Base-by-base conservation (phyloP, 1,284 basidiomycete genomes). In the Cutaneotrichosporon arboriforme region DNA sequence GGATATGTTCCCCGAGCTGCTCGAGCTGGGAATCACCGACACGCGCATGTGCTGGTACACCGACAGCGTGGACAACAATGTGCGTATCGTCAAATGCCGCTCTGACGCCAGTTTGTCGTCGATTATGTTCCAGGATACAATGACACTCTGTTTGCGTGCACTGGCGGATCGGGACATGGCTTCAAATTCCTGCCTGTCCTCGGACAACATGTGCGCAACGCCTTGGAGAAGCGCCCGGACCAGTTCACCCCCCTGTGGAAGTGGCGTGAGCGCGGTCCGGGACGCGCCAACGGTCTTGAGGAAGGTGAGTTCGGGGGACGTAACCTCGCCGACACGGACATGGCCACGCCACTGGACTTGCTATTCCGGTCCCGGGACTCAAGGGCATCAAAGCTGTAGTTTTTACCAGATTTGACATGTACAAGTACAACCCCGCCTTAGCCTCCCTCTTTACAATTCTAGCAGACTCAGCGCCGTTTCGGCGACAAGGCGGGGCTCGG, bases 381-480 rank as follows among this genome's bases (percentile, higher is more conserved):
- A 5, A 31, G 26, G 10, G 26, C 7, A 31, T 31, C 26, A 31
- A 31, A 31, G 26, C 26, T 31, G 26, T 31, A 31, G 26, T 10
- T 31, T n/a, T 31, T 31, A 31, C 26, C 10, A 31, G 5, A 10
- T 31, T 7, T 7, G 26, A 31, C 26, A 31, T 31, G 5, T 31
- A 31, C 26, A 31, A 31, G 7, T 31, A 31, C 26, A 31, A n/a
- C n/a, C n/a, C n/a, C n/a, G n/a, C n/a, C n/a, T n/a, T n/a, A n/a
- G n/a, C 26, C 5, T 31, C 26, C 26, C 7, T 31, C 7, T 31
- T 5, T 31, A 31, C 26, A 7, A 31, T 10, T 31, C 26, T 10
- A 81, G 20, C 81, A 89, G 51, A 69, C 78, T 9, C 80, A 82
- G 38, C n/a, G 35, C 42, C 22, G 43, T 41, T 5, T 21, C 2